Evolutionary conservation across 2,329 filamentous ascomycete genomes (phyloP), one percentile per base, ranked within the genome.

Genomic region (Epichloe typhina): DNA sequence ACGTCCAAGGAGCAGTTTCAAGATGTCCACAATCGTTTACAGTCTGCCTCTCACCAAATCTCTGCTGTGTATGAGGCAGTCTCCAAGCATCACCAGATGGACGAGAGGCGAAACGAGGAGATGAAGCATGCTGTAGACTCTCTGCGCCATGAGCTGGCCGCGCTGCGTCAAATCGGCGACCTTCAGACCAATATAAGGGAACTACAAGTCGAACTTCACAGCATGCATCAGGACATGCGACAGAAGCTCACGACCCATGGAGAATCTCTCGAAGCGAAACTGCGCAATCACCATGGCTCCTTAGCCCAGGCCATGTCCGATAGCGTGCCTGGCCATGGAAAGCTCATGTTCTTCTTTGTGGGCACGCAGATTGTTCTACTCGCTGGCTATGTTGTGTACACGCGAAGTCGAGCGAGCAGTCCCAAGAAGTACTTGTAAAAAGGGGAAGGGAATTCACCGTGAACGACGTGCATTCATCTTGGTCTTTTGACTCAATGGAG

Each of bases 381-480:
- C 0, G 80, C 68, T 2, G 77, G 74, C 1, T 95, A 90, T 63
- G 66, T 88, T 38, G 64, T 83, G 53, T 95, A 95, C 70, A 95
- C 95, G 77, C 78, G 82, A 59, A 82, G 84, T 62, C 80, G 84
- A 68, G 75, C 79, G 39, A 81, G 75, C 56, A 80, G 82, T 66
- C 88, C 88, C n/a, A 95, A 95, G 76, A 96, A 96, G 71, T 96
- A 89, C 67, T 70, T 95, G 64, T 95, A 73, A 62, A 62, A 50
- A 52, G 21, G 45, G 8, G 3, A 31, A 11, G 26, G 26, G 26
- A 4, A 31, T 31, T 31, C 26, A 11, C 26, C 4, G 26, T 31
- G 26, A 31, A 31, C 8, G 9, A 31, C 11, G 26, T 11, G 26
- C 8, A 31, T 11, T 11, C 8, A 31, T 11, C 8, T 31, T 9